Evolutionary conservation across 2,329 filamentous ascomycete species (phyloP), one percentile per base, ranked within the genome.

Genomic region (Fusarium solani-melongenae): DNA sequence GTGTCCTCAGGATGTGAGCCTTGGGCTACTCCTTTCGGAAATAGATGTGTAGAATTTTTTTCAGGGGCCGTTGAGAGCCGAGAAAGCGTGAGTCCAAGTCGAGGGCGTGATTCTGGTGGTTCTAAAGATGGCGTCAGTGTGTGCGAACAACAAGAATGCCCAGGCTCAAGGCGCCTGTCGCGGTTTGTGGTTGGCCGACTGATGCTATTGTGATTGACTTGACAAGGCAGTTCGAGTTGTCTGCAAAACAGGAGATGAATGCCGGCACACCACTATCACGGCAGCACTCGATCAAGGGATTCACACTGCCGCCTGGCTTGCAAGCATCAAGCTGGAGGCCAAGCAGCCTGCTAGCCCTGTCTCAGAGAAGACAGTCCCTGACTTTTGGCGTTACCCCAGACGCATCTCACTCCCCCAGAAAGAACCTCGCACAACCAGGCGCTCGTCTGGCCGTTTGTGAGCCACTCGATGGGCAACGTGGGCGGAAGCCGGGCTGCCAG

Each of bases 381-480:
- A 58, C 49, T 69, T 69, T 62, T 56, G 58, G 69, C 44, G 65
- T 67, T 77, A 77, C 70, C 74, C 75, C 75, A 75, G 74, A 76
- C 62, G 51, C 65, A 67, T 61, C 62, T 72, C 65, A 61, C 64
- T 67, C 69, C 73, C 55, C 66, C 67, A 62, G 62, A 64, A 20
- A 63, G 62, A 73, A 53, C 49, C 63, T 75, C 63, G 69, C 61
- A 62, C 67, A 70, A 61, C 39, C 29, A 57, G 39, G 59, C 38
- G 36, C 60, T 56, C 12, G 39, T 56, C 44, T 62, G 63, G 60
- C 69, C 36, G 31, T 60, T 71, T 56, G 70, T 71, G 67, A 69
- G 69, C 76, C 77, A 78, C 70, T 78, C 70, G 67, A 77, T 75
- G 46, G 41, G 57, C 71, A 78, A 78, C 77, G 77, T 78, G 76